Percentiles rank a stretch among this genome's conserved stretches.
These are phyloP conservation scores for Phytophthora hybrid DNA, from an alignment of 352 stramenopile species.

Conservation along the genomic window DNA sequence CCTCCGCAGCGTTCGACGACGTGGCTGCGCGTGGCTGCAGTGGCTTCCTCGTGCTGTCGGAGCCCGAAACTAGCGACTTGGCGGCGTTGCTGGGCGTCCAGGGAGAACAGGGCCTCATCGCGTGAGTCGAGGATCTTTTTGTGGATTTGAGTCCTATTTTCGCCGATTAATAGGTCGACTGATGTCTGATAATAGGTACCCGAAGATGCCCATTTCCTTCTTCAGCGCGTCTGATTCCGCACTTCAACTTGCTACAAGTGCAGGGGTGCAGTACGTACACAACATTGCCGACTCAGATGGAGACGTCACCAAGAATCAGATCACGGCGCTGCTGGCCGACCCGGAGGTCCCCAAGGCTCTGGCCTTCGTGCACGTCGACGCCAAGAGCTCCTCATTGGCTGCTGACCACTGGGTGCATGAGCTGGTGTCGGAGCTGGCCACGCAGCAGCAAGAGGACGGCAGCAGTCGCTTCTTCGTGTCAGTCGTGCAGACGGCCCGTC, in stretches of 20 bases:
- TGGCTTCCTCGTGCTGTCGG: constrained; percentile 60
- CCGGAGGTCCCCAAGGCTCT: constrained; percentile 55
- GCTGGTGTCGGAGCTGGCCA: constrained; percentile 47
- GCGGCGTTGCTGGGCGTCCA: constrained; percentile 50
- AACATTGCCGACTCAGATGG: constrained; percentile 1
- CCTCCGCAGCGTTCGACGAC: constrained; percentile 41
- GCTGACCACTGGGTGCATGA: constrained; percentile 55
- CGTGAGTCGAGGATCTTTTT: constrained; percentile 35
- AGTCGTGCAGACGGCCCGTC: constrained; percentile 43
- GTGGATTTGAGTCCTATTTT: neutral
- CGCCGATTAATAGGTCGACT: neutral
- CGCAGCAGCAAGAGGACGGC: constrained; percentile 37
- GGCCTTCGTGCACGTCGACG: constrained; percentile 61
- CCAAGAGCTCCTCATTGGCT: constrained; percentile 1
- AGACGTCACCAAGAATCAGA: constrained; percentile 20
- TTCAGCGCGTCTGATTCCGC: constrained; percentile 55
- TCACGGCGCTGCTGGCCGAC: constrained; percentile 41
- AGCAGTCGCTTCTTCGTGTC: constrained; percentile 56
- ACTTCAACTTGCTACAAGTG: constrained; percentile 38
- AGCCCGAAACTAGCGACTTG: constrained; percentile 33
- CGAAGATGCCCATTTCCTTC: constrained; percentile 67
- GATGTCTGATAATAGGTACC: constrained; percentile 48
- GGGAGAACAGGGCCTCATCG: constrained; percentile 26
- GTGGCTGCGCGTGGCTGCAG: constrained; percentile 61
- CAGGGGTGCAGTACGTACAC: constrained; percentile 49